Percentiles rank a stretch among this genome's conserved stretches.
Conservation (phyloP, 106 monocot genomes). For the Acorus calamus region DNA sequence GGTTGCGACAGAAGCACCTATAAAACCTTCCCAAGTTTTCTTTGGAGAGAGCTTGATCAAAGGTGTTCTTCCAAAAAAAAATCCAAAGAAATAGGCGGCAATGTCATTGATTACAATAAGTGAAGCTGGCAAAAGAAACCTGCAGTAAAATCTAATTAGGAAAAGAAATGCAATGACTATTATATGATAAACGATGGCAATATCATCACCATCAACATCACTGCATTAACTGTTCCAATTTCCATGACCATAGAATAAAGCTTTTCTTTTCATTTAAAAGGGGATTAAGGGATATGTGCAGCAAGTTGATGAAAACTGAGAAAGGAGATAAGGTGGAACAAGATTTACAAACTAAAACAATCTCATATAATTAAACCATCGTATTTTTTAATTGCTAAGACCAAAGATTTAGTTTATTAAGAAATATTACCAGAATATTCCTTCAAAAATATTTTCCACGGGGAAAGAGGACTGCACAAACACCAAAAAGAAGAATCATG, state of each 20-base stretch:
- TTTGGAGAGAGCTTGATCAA: constrained; percentile 95
- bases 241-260: too few relatives aligned
- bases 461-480: constrained; percentile 77
- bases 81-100: constrained; percentile 93
- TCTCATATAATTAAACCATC: too few relatives aligned
- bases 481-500: constrained; percentile 76
- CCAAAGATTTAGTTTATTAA: background rate
- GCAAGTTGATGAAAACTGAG: too few relatives aligned
- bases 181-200: too few relatives aligned
- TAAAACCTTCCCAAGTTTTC: constrained; percentile 98
- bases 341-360: too few relatives aligned
- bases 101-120: constrained; percentile 96
- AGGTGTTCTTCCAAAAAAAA: constrained; percentile 92
- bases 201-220: too few relatives aligned
- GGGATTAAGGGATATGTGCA: too few relatives aligned
- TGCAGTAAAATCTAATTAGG: constrained; percentile 21
- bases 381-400: too few relatives aligned
- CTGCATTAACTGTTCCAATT: too few relatives aligned
- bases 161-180: background rate
- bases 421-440: constrained; percentile 82
- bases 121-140: constrained; percentile 95
- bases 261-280: too few relatives aligned
- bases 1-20: constrained; percentile 86
- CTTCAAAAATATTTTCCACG: constrained; percentile 95
- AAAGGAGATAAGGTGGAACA: too few relatives aligned